Conservation (phyloP, 305 asterid genomes). For the Fraxinus sp. region DNA sequence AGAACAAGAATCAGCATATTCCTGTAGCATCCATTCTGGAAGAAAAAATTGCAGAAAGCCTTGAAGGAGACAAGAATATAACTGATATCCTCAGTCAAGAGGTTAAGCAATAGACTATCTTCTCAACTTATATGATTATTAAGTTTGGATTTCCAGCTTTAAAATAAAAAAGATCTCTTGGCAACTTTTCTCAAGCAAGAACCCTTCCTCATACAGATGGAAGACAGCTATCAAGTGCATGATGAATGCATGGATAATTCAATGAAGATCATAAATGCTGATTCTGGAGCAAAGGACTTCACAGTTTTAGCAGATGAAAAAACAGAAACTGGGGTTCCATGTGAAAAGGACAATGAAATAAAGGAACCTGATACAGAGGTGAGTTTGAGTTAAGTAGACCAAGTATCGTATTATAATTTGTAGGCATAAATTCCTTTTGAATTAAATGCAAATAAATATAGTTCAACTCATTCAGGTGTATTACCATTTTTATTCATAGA, state of each 20-base stretch:
- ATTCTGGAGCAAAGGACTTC: not conserved
- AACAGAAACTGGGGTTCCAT: slow-evolving; percentile 7
- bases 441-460: not conserved
- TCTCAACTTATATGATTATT: not conserved
- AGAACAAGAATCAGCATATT: not conserved
- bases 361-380: slow-evolving; percentile 22
- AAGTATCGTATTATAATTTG: not conserved
- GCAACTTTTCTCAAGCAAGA: slow-evolving; percentile 1
- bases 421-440: not conserved
- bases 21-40: not conserved
- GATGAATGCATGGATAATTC: not conserved
- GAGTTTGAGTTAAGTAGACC: not conserved
- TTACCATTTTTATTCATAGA: not conserved
- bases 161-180: not conserved
- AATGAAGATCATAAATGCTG: not conserved
- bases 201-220: slow-evolving; percentile 8
- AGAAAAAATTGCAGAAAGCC: not conserved
- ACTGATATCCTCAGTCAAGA: slow-evolving; percentile 14
- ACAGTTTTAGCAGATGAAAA: slow-evolving; percentile 5
- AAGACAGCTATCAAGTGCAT: slow-evolving; percentile 9
- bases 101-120: slow-evolving; percentile 2
- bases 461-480: not conserved
- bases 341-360: slow-evolving; percentile 7
- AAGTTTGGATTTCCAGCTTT: not conserved
- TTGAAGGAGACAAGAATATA: slow-evolving; percentile 4